phyloP scores from a whole-genome alignment of 1,139 yeast genomes.

The Debaryomyces subglobosus region DNA sequence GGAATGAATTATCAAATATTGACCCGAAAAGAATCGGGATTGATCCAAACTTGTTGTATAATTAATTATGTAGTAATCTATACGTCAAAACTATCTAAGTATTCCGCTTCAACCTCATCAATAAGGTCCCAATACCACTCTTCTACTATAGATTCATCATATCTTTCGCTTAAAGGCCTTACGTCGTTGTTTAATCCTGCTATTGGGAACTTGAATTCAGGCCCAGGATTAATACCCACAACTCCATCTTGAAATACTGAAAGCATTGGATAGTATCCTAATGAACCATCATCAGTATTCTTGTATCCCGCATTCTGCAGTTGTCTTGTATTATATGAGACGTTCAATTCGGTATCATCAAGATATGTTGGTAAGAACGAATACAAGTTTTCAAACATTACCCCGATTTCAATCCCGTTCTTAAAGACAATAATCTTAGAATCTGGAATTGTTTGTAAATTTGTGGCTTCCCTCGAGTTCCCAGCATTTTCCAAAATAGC shows the following conservation, averaged over 20 bases:
- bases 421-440: conserved; percentile 70
- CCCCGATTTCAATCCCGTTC: conserved; percentile 72
- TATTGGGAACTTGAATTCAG: conserved; percentile 55
- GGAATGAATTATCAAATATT: conserved; percentile 9
- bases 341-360: conserved; percentile 28
- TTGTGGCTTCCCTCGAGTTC: conserved; percentile 24
- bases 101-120: conserved; percentile 80
- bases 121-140: conserved; percentile 82
- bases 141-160: conserved; percentile 72
- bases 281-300: conserved; percentile 72
- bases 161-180: conserved; percentile 61
- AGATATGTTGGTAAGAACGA: conserved; percentile 69
- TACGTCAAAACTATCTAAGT: conserved; percentile 50
- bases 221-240: conserved; percentile 71
- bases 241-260: conserved; percentile 82
- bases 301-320: conserved; percentile 52
- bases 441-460: conserved; percentile 50
- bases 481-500: conserved; percentile 44
- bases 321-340: conserved; percentile 42
- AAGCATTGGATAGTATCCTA: conserved; percentile 91
- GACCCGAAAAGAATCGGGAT: conserved; percentile 23
- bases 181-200: conserved; percentile 33
- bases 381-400: conserved; percentile 66
- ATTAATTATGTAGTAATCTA: neutral
- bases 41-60: conserved; percentile 16